Base-by-base conservation (phyloP, 1,139 yeast genomes). In the Saccharomyces uvarum region DNA sequence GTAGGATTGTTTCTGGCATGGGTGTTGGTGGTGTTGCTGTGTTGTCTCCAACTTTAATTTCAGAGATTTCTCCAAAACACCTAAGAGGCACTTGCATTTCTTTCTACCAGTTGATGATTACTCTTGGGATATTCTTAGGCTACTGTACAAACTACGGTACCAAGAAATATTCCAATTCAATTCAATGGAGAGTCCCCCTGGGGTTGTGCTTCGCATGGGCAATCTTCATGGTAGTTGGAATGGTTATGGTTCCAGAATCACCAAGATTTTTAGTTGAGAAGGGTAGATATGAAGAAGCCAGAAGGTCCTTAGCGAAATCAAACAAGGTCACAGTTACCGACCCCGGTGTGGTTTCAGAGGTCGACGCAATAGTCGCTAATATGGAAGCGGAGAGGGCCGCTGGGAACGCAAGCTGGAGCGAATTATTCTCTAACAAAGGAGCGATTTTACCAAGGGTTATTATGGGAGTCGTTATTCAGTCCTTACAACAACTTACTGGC, bases 181-280 rank as follows among this genome's bases (percentile, higher is more conserved):
- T 79, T 51, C 81, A 81, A 66, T 81, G 83, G 79, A 78, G 84
- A 77, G 75, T 81, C 58, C 83, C 82, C 52, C 72, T 82, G 64
- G 85, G 84, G 58, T 61, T 77, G 48, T 71, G 74, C 55, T 73
- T 76, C 63, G 65, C 68, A 52, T 75, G 76, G 75, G 75, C 76
- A 14, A 49, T 67, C 49, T 56, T 73, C 47, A 66, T 75, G 61
- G 58, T 73, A 47, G 57, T 67, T 51, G 90, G 86, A 67, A 80
- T 84, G 81, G 61, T 76, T 54, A 73, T 82, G 65, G 78, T 84
- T 73, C 93, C 93, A 55, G 95, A 86, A 71, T 81, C 90, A 48
- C 89, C 93, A 63, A 79, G 93, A 72, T 86, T 72, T 73, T 78
- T 78, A 70, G 77, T 83, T 59, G 77, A 80, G 57, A 73, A 70